Evolutionary conservation across 306 rosid species (phyloP).

Genomic region (Delonix regia): DNA sequence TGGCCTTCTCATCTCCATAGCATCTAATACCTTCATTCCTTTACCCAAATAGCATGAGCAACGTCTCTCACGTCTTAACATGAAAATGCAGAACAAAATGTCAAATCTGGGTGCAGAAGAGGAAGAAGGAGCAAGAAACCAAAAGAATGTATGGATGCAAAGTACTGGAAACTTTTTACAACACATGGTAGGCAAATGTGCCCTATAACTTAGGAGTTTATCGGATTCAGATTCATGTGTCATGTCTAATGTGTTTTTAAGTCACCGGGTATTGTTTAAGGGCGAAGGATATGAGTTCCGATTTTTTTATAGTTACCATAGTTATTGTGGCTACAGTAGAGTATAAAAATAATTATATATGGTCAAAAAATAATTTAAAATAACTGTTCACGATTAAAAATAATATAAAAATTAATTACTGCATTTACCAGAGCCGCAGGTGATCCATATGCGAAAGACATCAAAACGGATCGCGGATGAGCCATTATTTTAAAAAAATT

Average conservation of each 20-base stretch:
- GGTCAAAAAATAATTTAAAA: too few species aligned
- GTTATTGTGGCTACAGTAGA: too few species aligned
- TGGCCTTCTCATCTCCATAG: slow-evolving; percentile 27
- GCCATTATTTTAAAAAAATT: too few species aligned
- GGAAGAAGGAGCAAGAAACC: not conserved
- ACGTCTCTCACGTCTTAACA: slow-evolving; percentile 20
- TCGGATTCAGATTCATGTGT: not conserved
- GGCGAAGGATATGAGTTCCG: not conserved
- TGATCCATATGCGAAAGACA: too few species aligned
- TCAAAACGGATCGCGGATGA: too few species aligned
- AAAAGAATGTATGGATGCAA: not conserved
- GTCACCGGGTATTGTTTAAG: not conserved
- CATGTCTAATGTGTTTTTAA: not conserved
- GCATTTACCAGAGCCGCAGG: too few species aligned
- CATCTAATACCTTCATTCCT: slow-evolving; percentile 53
- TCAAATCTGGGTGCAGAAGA: slow-evolving; percentile 38
- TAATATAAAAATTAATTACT: too few species aligned
- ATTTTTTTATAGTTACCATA: too few species aligned
- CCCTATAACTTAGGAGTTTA: not conserved
- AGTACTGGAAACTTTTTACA: not conserved
- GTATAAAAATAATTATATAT: too few species aligned
- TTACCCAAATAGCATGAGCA: slow-evolving; percentile 28
- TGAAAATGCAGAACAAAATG: slow-evolving; percentile 52
- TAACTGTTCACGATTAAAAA: too few species aligned
- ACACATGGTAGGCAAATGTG: not conserved